phyloP scores from a whole-genome alignment of 1,284 basidiomycete genomes.

The Leccinum subspadiceum region DNA sequence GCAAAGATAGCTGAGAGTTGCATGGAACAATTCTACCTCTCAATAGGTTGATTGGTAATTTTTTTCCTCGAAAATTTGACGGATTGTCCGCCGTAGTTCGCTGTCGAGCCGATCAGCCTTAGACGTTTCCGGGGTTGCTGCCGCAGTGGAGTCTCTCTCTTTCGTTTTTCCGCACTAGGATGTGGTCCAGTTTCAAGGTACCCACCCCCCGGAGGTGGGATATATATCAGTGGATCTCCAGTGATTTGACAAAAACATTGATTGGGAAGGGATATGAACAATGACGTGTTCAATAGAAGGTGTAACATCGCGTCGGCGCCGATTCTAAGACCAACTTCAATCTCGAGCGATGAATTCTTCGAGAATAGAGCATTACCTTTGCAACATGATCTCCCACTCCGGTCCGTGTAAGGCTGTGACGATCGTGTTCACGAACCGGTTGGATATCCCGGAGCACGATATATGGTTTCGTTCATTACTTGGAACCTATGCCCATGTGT shows the following conservation, averaged over 20 bases:
- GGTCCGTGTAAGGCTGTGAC: slow-evolving; percentile 61
- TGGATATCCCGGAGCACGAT: slow-evolving; percentile 45
- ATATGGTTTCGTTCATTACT: slow-evolving; percentile 17
- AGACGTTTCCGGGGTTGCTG: slow-evolving; percentile 28
- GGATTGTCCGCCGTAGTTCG: slow-evolving; percentile 2
- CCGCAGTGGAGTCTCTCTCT: slow-evolving; percentile 20
- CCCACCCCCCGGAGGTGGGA: slow-evolving; percentile 25
- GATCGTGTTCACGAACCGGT: slow-evolving; percentile 72
- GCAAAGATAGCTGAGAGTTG: slow-evolving; percentile 16
- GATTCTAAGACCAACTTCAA: slow-evolving; percentile 44
- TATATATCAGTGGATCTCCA: slow-evolving; percentile 62
- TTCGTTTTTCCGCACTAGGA: slow-evolving; percentile 22
- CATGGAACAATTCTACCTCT: slow-evolving; percentile 20
- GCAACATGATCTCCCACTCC: slow-evolving; percentile 67
- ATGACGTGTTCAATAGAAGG: slow-evolving; percentile 66
- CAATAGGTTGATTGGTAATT: slow-evolving; percentile 12
- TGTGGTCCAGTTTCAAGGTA: slow-evolving; percentile 13
- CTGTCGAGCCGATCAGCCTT: slow-evolving; percentile 10
- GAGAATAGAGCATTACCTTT: slow-evolving; percentile 43
- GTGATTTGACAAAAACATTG: slow-evolving; percentile 80
- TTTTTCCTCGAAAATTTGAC: slow-evolving; percentile 8
- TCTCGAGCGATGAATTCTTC: background rate
- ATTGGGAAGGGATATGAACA: slow-evolving; percentile 75
- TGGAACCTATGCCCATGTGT: slow-evolving; percentile 11
- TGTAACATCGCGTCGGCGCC: slow-evolving; percentile 73